phyloP scores from a whole-genome alignment of 805 yeast species.

The Kodamaea nitidulidarum region DNA sequence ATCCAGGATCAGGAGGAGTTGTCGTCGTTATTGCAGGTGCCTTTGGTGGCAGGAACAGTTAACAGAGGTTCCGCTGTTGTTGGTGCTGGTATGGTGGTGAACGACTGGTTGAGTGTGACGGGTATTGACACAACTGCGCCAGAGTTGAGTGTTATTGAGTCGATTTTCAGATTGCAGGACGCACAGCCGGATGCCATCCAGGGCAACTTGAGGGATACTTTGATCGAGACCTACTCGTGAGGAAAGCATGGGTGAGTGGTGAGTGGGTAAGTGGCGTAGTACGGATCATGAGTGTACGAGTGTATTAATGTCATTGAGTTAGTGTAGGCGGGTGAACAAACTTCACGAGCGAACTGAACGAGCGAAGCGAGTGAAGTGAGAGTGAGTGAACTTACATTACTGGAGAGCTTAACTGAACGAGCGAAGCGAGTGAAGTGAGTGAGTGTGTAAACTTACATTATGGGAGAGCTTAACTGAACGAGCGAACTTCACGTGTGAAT shows the following conservation, averaged over 20 bases:
- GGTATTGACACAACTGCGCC: constrained; percentile 99
- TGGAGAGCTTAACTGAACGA: too few species aligned
- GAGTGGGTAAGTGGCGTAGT: too few species aligned
- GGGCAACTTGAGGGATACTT: constrained; percentile 83
- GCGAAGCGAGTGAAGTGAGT: too few species aligned
- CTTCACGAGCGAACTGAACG: too few species aligned
- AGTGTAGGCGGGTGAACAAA: too few species aligned
- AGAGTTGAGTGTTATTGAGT: constrained; percentile 92
- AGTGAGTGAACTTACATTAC: too few species aligned
- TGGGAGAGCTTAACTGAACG: too few species aligned
- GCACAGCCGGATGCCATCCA: constrained; percentile 85
- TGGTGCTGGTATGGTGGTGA: constrained; percentile 98
- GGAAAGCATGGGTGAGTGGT: not conserved
- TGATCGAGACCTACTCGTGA: constrained; percentile 85
- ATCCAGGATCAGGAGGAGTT: constrained; percentile 98
- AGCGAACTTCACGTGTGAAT: too few species aligned
- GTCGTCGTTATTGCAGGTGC: constrained; percentile 91
- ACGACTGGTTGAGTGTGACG: constrained; percentile 96
- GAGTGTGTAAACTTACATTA: too few species aligned
- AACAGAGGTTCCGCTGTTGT: constrained; percentile 97
- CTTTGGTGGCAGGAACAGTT: constrained; percentile 97
- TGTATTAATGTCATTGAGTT: too few species aligned
- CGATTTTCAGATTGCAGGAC: constrained; percentile 90
- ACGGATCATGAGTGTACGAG: too few species aligned
- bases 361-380: too few species aligned